These are phyloP conservation scores for Anisodus acutangulus DNA, from an alignment of 257 asterid genomes.

Conservation along the genomic window DNA sequence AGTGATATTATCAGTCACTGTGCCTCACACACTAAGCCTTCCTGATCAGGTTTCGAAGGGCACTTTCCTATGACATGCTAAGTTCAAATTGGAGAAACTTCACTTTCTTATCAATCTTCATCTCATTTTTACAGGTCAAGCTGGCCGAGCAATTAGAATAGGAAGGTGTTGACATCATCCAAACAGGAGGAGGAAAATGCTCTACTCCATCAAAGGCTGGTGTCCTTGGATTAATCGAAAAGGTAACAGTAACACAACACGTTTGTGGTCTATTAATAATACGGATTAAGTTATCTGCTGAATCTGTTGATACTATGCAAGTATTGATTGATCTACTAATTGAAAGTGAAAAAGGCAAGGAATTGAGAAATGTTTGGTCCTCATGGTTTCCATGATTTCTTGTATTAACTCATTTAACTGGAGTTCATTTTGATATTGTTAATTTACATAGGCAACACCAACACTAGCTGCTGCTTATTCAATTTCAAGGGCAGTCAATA, in stretches of 20 bases:
- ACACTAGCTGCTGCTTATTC: slow-evolving; percentile 90
- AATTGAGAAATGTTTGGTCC: not conserved
- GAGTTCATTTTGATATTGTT: slow-evolving; percentile 1
- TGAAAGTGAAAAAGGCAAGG: not conserved
- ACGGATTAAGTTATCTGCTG: not conserved
- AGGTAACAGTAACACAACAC: slow-evolving; percentile 45
- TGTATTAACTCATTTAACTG: not conserved
- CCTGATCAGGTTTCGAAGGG: slow-evolving; percentile 73
- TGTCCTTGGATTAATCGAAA: slow-evolving; percentile 81
- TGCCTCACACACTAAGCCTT: slow-evolving; percentile 88
- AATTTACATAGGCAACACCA: slow-evolving; percentile 69
- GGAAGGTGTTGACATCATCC: slow-evolving; percentile 87
- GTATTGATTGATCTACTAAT: not conserved
- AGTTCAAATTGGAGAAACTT: not conserved
- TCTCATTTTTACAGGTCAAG: slow-evolving; percentile 51
- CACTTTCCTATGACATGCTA: not conserved
- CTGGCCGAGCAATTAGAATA: slow-evolving; percentile 79
- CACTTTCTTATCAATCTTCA: slow-evolving; percentile 11
- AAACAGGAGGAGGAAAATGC: slow-evolving; percentile 89
- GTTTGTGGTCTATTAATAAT: not conserved
- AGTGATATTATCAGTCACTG: slow-evolving; percentile 73
- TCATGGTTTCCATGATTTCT: not conserved
- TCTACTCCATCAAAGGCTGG: slow-evolving; percentile 79
- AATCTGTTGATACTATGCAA: not conserved
- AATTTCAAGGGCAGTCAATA: slow-evolving; percentile 74